Conservation (phyloP, 2,329 filamentous ascomycete species). For the Emydomyces testavorans region DNA sequence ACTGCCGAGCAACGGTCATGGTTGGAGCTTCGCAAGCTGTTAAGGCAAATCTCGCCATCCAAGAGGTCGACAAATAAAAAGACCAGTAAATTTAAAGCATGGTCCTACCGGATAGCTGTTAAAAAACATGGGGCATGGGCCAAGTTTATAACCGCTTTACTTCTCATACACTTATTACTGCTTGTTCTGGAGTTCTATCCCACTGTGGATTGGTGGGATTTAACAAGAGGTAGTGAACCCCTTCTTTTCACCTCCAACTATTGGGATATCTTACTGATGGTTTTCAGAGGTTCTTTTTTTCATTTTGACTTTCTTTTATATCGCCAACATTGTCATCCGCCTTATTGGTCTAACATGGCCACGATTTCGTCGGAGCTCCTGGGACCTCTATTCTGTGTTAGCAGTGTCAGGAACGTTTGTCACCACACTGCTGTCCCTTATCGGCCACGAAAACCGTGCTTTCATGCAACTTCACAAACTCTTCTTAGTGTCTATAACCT, state of each 20-base stretch:
- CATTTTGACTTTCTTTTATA: conserved; percentile 67
- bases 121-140: conserved; percentile 94
- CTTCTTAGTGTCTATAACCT: conserved; percentile 78
- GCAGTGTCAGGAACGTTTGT: conserved; percentile 68
- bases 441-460: conserved; percentile 43
- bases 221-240: conserved; percentile 46
- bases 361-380: conserved; percentile 81
- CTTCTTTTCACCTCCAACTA: background rate
- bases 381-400: conserved; percentile 82
- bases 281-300: conserved; percentile 60
- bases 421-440: conserved; percentile 67
- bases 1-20: conserved; percentile 94
- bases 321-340: conserved; percentile 70
- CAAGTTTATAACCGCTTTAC: conserved; percentile 61
- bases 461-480: conserved; percentile 83
- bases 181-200: conserved; percentile 77
- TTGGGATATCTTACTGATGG: background rate
- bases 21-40: conserved; percentile 83
- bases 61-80: conserved; percentile 76
- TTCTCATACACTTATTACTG: conserved; percentile 72
- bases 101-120: conserved; percentile 89
- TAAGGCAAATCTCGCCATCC: conserved; percentile 86
- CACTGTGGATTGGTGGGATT: conserved; percentile 60
- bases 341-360: conserved; percentile 84
- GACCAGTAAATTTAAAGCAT: conserved; percentile 68